Evolutionary conservation across 257 asterid genomes (phyloP).

Genomic region (Ehretia macrophylla): DNA sequence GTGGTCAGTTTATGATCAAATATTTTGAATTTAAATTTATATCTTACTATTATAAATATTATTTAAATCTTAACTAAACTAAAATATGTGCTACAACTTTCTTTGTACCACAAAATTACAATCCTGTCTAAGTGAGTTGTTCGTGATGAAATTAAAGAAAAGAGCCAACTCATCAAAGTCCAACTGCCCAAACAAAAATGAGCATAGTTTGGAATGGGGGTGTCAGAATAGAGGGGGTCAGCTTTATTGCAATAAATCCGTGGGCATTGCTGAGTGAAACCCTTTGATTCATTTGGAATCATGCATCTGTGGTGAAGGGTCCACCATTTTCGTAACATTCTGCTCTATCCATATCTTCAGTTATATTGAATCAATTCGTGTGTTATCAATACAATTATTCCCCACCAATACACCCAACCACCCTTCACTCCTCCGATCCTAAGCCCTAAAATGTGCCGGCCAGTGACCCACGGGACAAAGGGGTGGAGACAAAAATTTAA

Average conservation of each 20-base stretch:
- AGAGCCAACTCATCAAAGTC: constrained; percentile 16
- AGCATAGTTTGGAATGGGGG: constrained; percentile 9
- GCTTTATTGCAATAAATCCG: constrained; percentile 37
- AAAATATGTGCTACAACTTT: too few relatives aligned
- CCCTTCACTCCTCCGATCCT: constrained; percentile 11
- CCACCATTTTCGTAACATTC: constrained; percentile 29
- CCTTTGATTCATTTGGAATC: too few relatives aligned
- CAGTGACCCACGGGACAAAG: background rate
- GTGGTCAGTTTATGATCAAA: too few relatives aligned
- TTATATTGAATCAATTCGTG: constrained; percentile 21
- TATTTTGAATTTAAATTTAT: too few relatives aligned
- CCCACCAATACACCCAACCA: constrained; percentile 17
- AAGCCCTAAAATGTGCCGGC: too few relatives aligned
- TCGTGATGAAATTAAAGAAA: too few relatives aligned
- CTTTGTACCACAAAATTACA: too few relatives aligned
- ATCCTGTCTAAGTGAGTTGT: too few relatives aligned
- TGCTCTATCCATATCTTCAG: constrained; percentile 24
- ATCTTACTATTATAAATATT: too few relatives aligned
- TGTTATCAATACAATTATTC: constrained; percentile 16
- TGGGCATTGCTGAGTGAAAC: constrained; percentile 24
- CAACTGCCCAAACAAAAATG: constrained; percentile 14
- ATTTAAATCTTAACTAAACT: too few relatives aligned
- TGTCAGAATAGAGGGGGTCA: constrained; percentile 12
- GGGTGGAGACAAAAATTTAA: too few relatives aligned
- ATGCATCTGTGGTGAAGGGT: constrained; percentile 13